phyloP scores from a whole-genome alignment of 345 rosid species.

The Arabis hirsuta region DNA sequence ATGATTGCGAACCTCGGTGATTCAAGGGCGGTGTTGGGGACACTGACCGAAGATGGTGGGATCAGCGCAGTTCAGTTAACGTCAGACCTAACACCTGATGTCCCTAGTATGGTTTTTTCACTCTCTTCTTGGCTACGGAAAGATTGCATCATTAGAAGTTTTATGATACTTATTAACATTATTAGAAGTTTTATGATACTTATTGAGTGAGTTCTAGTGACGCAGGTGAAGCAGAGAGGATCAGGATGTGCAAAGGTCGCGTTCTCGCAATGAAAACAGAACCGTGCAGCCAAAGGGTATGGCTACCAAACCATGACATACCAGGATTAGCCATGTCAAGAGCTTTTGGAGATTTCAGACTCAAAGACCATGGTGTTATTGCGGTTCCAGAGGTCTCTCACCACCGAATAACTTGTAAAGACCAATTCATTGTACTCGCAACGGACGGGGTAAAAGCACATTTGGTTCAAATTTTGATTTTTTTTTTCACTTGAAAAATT shows the following conservation, averaged over 20 bases:
- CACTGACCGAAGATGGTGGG: constrained; percentile 50
- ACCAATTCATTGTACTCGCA: constrained; percentile 76
- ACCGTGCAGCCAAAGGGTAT: constrained; percentile 74
- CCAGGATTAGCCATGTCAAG: constrained; percentile 99
- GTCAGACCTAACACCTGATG: constrained; percentile 75
- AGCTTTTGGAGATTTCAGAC: constrained; percentile 81
- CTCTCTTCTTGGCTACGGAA: constrained; percentile 1
- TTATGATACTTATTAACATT: constrained; percentile 4
- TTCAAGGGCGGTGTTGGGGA: constrained; percentile 86
- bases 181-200: constrained; percentile 10
- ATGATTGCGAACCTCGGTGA: constrained; percentile 88
- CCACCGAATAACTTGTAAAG: constrained; percentile 56
- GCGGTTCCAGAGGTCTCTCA: constrained; percentile 69
- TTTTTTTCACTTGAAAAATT: neutral
- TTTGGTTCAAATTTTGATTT: neutral
- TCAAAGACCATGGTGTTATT: constrained; percentile 74
- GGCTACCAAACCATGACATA: constrained; percentile 75
- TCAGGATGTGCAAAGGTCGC: constrained; percentile 71
- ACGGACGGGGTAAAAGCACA: constrained; percentile 67
- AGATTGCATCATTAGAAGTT: constrained; percentile 4
- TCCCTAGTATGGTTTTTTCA: constrained; percentile 57
- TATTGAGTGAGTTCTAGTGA: neutral
- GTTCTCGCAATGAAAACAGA: constrained; percentile 69
- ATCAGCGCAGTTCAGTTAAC: constrained; percentile 68
- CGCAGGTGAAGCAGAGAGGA: constrained; percentile 84